Evolutionary conservation across 805 yeast species (phyloP).

Genomic region (Candida glaebosa): DNA sequence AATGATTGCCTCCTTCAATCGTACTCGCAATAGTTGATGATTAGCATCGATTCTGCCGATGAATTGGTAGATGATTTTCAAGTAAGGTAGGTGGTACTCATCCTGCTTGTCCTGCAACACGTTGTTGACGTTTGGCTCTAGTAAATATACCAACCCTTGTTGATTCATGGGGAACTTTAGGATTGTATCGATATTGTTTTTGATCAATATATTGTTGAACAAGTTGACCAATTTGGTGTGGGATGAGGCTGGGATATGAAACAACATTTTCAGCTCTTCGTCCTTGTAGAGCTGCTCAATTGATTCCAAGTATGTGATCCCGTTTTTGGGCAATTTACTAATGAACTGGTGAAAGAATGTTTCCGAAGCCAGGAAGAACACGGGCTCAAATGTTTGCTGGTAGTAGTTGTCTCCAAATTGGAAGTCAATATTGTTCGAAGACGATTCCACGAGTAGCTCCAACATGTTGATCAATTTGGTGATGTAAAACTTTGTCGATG

Average conservation of each 20-base stretch:
- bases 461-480: constrained; percentile 67
- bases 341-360: constrained; percentile 52
- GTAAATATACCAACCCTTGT: constrained; percentile 60
- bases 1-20: constrained; percentile 45
- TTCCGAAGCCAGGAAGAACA: constrained; percentile 51
- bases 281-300: constrained; percentile 52
- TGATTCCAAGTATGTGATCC: constrained; percentile 53
- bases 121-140: constrained; percentile 37
- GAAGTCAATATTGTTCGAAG: constrained; percentile 17
- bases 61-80: constrained; percentile 48
- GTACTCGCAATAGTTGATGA: constrained; percentile 45
- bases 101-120: constrained; percentile 9
- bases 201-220: constrained; percentile 58
- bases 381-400: constrained; percentile 62
- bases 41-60: constrained; percentile 53
- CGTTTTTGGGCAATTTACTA: constrained; percentile 32
- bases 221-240: constrained; percentile 50
- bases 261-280: constrained; percentile 55
- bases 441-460: constrained; percentile 53
- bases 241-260: constrained; percentile 54
- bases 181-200: constrained; percentile 53
- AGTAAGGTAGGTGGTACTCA: constrained; percentile 30
- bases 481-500: constrained; percentile 52
- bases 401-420: constrained; percentile 58
- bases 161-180: constrained; percentile 42